Percentiles rank a stretch among this genome's conserved stretches.
Conservation (phyloP, 2,329 filamentous ascomycete genomes). For the Ambrosiella xylebori region DNA sequence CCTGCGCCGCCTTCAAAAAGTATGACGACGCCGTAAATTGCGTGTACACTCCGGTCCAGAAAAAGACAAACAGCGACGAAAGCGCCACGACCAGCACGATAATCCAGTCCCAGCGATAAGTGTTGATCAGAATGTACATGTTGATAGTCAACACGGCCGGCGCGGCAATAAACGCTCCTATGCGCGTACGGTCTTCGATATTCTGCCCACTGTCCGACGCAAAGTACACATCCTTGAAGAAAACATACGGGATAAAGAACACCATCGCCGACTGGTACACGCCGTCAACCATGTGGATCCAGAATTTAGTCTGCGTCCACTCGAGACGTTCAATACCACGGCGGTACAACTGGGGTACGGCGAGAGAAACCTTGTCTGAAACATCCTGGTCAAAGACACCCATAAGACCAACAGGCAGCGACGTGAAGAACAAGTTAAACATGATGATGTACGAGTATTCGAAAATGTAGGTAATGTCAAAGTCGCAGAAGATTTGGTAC, state of each 20-base stretch:
- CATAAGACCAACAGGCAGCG: slow-evolving; percentile 84
- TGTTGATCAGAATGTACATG: slow-evolving; percentile 86
- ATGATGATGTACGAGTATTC: slow-evolving; percentile 96
- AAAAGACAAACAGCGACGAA: slow-evolving; percentile 76
- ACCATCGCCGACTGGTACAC: slow-evolving; percentile 86
- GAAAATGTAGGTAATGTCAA: slow-evolving; percentile 91
- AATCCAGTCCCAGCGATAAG: slow-evolving; percentile 96
- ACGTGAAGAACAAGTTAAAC: slow-evolving; percentile 95
- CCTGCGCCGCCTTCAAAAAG: slow-evolving; percentile 59
- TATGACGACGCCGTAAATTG: slow-evolving; percentile 29
- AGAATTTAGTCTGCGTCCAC: slow-evolving; percentile 94
- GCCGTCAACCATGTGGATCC: slow-evolving; percentile 91
- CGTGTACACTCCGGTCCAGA: slow-evolving; percentile 84
- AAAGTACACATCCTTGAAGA: slow-evolving; percentile 45
- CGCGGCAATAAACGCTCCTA: slow-evolving; percentile 75
- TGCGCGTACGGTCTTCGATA: slow-evolving; percentile 61
- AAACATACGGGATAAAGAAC: slow-evolving; percentile 84
- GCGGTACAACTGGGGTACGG: slow-evolving; percentile 87
- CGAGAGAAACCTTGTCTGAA: slow-evolving; percentile 79
- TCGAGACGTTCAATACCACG: slow-evolving; percentile 89
- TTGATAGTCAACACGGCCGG: slow-evolving; percentile 81
- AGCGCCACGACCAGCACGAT: slow-evolving; percentile 67
- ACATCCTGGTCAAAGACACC: slow-evolving; percentile 96
- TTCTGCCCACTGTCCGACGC: slow-evolving; percentile 56
- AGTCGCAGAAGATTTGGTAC: slow-evolving; percentile 91